Conservation (phyloP, 116 monocot genomes). For the Papilionanthe hybrid region DNA sequence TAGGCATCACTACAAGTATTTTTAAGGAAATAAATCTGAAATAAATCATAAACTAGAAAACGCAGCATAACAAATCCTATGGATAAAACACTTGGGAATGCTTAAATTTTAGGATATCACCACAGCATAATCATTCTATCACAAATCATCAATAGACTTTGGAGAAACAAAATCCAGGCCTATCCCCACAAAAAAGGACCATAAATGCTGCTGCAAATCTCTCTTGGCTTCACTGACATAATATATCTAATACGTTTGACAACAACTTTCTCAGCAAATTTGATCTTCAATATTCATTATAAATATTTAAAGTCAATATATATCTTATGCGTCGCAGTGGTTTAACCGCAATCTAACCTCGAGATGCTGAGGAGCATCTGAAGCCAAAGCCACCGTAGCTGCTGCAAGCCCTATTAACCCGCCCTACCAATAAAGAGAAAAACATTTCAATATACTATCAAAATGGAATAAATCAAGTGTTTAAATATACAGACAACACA, state of each 20-base stretch:
- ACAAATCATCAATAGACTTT: not conserved
- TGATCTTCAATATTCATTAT: not conserved
- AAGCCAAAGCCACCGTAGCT: slow-evolving; percentile 79
- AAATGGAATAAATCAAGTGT: not conserved
- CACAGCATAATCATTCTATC: not conserved
- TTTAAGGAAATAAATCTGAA: no score
- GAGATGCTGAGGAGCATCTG: slow-evolving; percentile 85
- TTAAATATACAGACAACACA: slow-evolving; percentile 1
- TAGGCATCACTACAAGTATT: no score
- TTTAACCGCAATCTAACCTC: slow-evolving; percentile 47
- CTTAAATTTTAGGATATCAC: not conserved
- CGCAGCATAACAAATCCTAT: not conserved
- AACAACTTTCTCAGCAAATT: not conserved
- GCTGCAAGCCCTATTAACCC: slow-evolving; percentile 95
- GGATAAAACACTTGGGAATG: not conserved
- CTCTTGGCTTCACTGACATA: not conserved
- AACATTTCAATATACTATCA: not conserved
- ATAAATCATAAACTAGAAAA: not conserved
- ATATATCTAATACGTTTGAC: no score
- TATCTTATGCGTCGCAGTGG: not conserved
- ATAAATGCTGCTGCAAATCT: not conserved
- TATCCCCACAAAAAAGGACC: not conserved
- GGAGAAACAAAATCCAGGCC: not conserved
- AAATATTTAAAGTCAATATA: not conserved
- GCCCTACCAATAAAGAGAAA: slow-evolving; percentile 45